Percentiles rank a stretch among this genome's conserved stretches.
These are phyloP conservation scores for Pugionium cornutum DNA, from an alignment of 345 rosid genomes.

Conservation along the genomic window DNA sequence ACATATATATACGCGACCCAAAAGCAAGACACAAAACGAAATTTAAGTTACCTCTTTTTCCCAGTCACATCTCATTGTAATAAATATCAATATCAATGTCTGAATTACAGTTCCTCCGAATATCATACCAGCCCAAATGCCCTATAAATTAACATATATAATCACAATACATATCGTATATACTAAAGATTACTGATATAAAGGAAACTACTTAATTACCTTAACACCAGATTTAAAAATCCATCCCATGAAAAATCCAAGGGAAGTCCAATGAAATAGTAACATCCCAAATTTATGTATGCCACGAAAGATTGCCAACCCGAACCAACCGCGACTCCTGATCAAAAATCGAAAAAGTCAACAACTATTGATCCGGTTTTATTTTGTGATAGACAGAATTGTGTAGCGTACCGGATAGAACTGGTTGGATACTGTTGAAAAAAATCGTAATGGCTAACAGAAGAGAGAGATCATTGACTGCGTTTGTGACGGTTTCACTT, in stretches of 20 bases:
- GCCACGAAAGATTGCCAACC: slow-evolving; percentile 76
- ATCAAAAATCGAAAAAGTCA: background rate
- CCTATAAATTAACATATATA: slow-evolving; percentile 38
- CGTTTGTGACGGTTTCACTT: slow-evolving; percentile 55
- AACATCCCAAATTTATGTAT: slow-evolving; percentile 64
- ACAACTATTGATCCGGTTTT: slow-evolving; percentile 2
- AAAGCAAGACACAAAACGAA: background rate
- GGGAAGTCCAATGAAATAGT: slow-evolving; percentile 67
- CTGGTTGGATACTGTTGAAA: slow-evolving; percentile 86
- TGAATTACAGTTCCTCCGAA: slow-evolving; percentile 62
- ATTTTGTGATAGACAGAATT: background rate
- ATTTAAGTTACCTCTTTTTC: slow-evolving; percentile 47
- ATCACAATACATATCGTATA: background rate
- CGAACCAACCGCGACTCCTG: slow-evolving; percentile 81
- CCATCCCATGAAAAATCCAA: slow-evolving; percentile 64
- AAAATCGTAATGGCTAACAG: slow-evolving; percentile 74
- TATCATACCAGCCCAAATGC: slow-evolving; percentile 80
- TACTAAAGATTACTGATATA: no score
- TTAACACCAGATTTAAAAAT: slow-evolving; percentile 47
- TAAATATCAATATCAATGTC: slow-evolving; percentile 51
- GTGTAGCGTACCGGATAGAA: slow-evolving; percentile 61
- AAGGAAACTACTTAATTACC: background rate
- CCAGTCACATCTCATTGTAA: slow-evolving; percentile 54
- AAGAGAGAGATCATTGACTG: slow-evolving; percentile 58
- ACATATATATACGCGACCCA: background rate